phyloP scores from a whole-genome alignment of 1,284 basidiomycete species.

The Fomitiporia mediterranea region DNA sequence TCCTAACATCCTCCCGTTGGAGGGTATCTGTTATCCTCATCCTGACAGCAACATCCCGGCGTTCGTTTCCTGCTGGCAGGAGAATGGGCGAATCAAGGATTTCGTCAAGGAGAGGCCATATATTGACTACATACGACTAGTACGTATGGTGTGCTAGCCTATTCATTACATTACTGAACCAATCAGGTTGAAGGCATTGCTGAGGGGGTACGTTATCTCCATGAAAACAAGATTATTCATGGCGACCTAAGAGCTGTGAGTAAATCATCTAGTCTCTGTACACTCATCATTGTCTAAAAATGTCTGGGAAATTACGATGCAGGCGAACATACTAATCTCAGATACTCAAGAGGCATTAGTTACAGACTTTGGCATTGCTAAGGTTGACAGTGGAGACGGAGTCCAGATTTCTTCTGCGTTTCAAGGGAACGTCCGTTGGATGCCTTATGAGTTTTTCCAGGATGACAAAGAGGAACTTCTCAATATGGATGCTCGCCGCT shows the following conservation, averaged over 20 bases:
- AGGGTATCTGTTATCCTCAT: conserved; percentile 4
- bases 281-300: neutral
- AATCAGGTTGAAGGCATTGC: conserved; percentile 3
- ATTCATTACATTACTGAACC: neutral
- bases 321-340: conserved; percentile 12
- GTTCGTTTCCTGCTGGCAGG: conserved; percentile 5
- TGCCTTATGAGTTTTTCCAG: conserved; percentile 9
- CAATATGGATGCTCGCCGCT: neutral
- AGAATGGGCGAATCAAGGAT: conserved; percentile 6
- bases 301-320: neutral
- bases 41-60: neutral
- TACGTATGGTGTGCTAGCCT: neutral
- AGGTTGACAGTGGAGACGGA: neutral
- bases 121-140: neutral
- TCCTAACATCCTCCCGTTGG: conserved; percentile 9
- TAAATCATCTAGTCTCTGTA: neutral
- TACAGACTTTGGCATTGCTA: conserved; percentile 12
- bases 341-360: conserved; percentile 6
- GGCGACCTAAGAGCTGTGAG: conserved; percentile 14
- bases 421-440: conserved; percentile 3
- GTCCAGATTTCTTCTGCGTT: neutral
- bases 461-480: neutral
- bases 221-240: conserved; percentile 13
- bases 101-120: neutral
- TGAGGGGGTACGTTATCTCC: conserved; percentile 10